Evolutionary conservation across 768 basidiomycete species (phyloP).

Genomic region (Amanita pallidorosea): DNA sequence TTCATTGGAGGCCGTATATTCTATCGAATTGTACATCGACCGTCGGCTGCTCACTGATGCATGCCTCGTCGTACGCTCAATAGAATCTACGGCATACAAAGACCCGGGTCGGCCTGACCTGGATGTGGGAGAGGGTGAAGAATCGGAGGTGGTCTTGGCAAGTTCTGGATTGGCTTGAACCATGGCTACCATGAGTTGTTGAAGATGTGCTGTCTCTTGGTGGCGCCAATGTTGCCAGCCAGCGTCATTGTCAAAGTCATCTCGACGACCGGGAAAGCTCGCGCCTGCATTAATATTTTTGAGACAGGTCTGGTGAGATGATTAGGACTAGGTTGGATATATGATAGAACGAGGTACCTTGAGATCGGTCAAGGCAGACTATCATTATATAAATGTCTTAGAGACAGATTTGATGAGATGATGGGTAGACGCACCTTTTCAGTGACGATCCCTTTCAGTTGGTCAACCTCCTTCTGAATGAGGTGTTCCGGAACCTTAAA

Average conservation of each 20-base stretch:
- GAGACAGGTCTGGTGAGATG: conserved; percentile 56
- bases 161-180: conserved; percentile 79
- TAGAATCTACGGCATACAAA: conserved; percentile 22
- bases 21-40: conserved; percentile 32
- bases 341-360: conserved; percentile 41
- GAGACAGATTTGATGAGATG: background rate
- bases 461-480: conserved; percentile 65
- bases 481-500: conserved; percentile 67
- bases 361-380: conserved; percentile 81
- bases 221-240: conserved; percentile 82
- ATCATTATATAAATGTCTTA: conserved; percentile 4
- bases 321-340: background rate
- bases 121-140: conserved; percentile 31
- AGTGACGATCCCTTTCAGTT: conserved; percentile 51
- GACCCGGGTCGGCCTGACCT: conserved; percentile 44
- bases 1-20: conserved; percentile 17
- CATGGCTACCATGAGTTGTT: conserved; percentile 84
- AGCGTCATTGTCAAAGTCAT: conserved; percentile 77
- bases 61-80: conserved; percentile 27
- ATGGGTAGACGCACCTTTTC: conserved; percentile 48
- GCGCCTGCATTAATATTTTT: conserved; percentile 84
- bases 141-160: conserved; percentile 63
- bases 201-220: conserved; percentile 72
- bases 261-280: conserved; percentile 74
- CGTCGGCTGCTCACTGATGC: conserved; percentile 59